A percentile compares a stretch with the other conserved stretches of the same genome.
phyloP scores from a whole-genome alignment of 2,329 filamentous ascomycete genomes.

The Beauveria pseudobassiana region DNA sequence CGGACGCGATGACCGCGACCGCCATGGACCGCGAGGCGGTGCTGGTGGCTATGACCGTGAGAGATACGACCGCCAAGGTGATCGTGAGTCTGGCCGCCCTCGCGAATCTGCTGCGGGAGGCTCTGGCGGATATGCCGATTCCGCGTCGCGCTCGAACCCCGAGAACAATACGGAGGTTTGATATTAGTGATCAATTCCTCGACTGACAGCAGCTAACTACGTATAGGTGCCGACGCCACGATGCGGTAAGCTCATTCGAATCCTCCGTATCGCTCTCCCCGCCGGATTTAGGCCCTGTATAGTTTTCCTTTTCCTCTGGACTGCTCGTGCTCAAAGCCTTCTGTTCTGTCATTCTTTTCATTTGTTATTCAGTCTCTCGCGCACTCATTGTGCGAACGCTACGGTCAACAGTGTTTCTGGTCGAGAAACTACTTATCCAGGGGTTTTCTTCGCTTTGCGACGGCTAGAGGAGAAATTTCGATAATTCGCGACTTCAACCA shows the following conservation, averaged over 20 bases:
- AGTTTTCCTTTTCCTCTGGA: constrained; percentile 2
- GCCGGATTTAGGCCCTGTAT: constrained; percentile 9
- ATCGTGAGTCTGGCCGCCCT: constrained; percentile 32
- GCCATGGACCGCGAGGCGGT: constrained; percentile 30
- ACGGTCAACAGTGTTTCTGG: constrained; percentile 14
- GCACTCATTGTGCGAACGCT: not conserved
- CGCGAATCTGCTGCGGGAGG: constrained; percentile 31
- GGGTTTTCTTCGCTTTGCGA: constrained; percentile 31
- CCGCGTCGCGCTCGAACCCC: constrained; percentile 34
- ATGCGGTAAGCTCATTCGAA: constrained; percentile 17
- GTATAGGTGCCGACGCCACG: constrained; percentile 24
- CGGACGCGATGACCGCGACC: constrained; percentile 39
- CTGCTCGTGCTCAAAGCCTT: constrained; percentile 1
- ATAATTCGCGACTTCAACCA: constrained; percentile 24
- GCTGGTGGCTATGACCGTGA: constrained; percentile 40
- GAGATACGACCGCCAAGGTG: constrained; percentile 39
- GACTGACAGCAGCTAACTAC: constrained; percentile 19
- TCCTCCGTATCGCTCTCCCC: not conserved
- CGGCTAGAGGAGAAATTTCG: constrained; percentile 25
- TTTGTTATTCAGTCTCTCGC: constrained; percentile 14
- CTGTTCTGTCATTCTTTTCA: constrained; percentile 19
- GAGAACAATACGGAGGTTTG: constrained; percentile 38
- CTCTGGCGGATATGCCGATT: constrained; percentile 32
- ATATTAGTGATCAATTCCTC: constrained; percentile 13
- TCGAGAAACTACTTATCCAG: constrained; percentile 27